Base-by-base conservation (phyloP, 2,329 filamentous ascomycete genomes). In the Dactylella cylindrospora region DNA sequence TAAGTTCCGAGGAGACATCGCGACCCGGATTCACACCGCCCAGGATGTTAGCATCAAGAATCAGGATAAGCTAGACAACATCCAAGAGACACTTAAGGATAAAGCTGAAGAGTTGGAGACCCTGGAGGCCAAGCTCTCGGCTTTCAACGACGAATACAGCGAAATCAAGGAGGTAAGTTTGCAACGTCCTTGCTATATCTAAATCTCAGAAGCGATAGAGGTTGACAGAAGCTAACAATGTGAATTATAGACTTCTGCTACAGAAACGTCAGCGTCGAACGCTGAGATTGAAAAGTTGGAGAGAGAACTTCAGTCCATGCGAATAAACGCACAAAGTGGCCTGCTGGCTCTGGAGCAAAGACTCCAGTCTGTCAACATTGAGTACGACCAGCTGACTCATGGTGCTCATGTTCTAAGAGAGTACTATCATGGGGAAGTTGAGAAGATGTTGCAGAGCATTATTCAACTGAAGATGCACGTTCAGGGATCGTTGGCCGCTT, bases 391-490 rank as follows among this genome's bases (percentile, higher is more conserved):
- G 71, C 77, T 97, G 40, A 89, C 86, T n/a, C 81, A 95, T 50
- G 82, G 84, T 25, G 88, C 88, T 40, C 88, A 88, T 66, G 77
- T 88, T 0, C 79, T 97, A 19, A 83, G 93, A n/a, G 93, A 98
- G 73, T 90, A 97, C 72, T 79, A 98, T n/a, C 93, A 98, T 73
- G 95, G 90, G 0, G 90, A 96, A 72, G 88, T 96, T 69, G 93
- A 96, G 75, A 85, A 84, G 69, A 95, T 97, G 82, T 77, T 98
- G 61, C 95, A 96, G 75, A 90, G 97, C 71, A 86, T 96, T 65
- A 95, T 97, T 76, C 90, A 94, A 70, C 97, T 98, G 81, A 98
- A 98, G 76, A 88, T 98, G 66, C 90, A 97, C 70, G 79, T 98
- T 45, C 93, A 98, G 73, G 90, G 90, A 75, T 85, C 84, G 59